Percentiles rank a stretch among this genome's conserved stretches.
These are phyloP conservation scores for Synchytrium microbalum DNA, from an alignment of 371 early-diverging fungal genomes.

Conservation along the genomic window DNA sequence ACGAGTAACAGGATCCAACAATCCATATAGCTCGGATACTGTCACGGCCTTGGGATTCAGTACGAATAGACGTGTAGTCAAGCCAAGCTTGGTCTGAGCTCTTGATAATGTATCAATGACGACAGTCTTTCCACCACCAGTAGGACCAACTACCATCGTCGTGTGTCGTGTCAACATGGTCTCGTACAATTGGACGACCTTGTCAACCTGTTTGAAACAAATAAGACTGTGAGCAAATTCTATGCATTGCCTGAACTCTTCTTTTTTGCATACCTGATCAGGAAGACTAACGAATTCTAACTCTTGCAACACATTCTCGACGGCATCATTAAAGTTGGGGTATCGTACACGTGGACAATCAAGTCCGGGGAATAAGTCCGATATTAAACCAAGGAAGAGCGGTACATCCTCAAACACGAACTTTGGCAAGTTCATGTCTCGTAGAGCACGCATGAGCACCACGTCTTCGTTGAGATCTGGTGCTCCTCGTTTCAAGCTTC, in stretches of 20 bases:
- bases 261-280: constrained; percentile 36
- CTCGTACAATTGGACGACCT: constrained; percentile 55
- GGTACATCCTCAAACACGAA: constrained; percentile 55
- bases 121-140: constrained; percentile 53
- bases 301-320: constrained; percentile 43
- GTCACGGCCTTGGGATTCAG: constrained; percentile 55
- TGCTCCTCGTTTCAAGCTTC: constrained; percentile 46
- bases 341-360: constrained; percentile 53
- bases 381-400: constrained; percentile 46
- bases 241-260: too few species aligned
- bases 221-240: too few species aligned
- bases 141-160: constrained; percentile 51
- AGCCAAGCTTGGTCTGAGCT: constrained; percentile 47
- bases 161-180: constrained; percentile 54
- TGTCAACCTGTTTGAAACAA: too few species aligned
- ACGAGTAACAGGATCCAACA: constrained; percentile 44
- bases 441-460: constrained; percentile 48
- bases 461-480: constrained; percentile 51
- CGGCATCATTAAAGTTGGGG: constrained; percentile 50
- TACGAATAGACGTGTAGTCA: constrained; percentile 40
- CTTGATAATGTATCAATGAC: constrained; percentile 48
- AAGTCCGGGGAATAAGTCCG: constrained; percentile 50
- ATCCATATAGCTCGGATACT: constrained; percentile 51
- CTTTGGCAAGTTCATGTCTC: constrained; percentile 56
- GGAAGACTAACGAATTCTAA: constrained; percentile 38